These are phyloP conservation scores for Moringa oleifera DNA, from an alignment of 345 rosid species.

Conservation along the genomic window DNA sequence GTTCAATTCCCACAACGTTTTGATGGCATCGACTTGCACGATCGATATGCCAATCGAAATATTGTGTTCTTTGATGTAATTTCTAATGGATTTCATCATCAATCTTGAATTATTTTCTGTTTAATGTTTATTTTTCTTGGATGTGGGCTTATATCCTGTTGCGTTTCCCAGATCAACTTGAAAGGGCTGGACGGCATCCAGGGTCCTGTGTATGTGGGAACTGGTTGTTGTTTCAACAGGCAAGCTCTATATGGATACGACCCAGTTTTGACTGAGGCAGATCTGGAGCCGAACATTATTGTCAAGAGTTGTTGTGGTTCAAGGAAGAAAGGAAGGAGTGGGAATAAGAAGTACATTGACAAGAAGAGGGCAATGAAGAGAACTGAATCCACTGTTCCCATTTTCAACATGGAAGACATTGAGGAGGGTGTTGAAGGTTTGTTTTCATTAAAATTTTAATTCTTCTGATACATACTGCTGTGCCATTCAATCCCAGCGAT, in stretches of 20 bases:
- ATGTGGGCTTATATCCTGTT: not conserved
- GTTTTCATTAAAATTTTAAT: conserved; percentile 7
- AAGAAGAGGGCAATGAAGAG: conserved; percentile 73
- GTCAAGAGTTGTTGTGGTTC: conserved; percentile 97
- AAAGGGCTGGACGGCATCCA: conserved; percentile 97
- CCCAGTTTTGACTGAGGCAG: conserved; percentile 94
- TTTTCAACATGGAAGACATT: conserved; percentile 96
- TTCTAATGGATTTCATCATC: conserved; percentile 11
- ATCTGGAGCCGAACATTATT: conserved; percentile 87
- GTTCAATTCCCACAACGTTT: conserved; percentile 99
- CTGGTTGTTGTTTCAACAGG: conserved; percentile 98
- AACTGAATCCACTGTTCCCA: conserved; percentile 93
- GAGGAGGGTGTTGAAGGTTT: conserved; percentile 98
- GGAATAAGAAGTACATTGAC: conserved; percentile 72
- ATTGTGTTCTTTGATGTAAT: conserved; percentile 97
- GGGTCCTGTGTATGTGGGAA: conserved; percentile 99
- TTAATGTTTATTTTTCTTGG: conserved; percentile 1
- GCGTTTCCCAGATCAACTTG: conserved; percentile 75
- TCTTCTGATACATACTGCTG: not conserved
- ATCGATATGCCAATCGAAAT: conserved; percentile 99
- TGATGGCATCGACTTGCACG: conserved; percentile 98
- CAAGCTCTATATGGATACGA: conserved; percentile 98
- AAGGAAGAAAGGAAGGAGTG: conserved; percentile 75
- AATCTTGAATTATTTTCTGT: conserved; percentile 2
- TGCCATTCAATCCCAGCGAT: too few species aligned